Base-by-base conservation (phyloP, 257 asterid species). In the Parsonsia alboflavescens region DNA sequence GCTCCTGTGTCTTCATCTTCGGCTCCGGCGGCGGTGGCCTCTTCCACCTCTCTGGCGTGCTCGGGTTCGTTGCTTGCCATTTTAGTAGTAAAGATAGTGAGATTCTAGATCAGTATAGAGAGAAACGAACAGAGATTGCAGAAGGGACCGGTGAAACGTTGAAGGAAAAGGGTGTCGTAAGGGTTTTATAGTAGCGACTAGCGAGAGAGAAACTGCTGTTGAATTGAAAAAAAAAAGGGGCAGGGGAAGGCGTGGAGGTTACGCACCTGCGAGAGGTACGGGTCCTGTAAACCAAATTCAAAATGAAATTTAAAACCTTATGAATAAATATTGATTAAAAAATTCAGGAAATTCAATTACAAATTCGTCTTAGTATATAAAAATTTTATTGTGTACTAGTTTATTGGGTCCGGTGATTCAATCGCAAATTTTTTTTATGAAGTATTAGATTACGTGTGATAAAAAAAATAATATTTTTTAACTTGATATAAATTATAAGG, bases 1-100 rank as follows among this genome's bases (percentile, higher is more conserved):
- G 93, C 93, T 70, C 93, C 93, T 75, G 89, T 88, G 74, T 88
- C 91, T 73, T 86, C 91, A 59, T 88, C 93, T 2, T 88, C 89
- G 30, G 83, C 88, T 65, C 79, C 87, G 28, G 80, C 87, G 28
- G 80, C 76, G 19, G 79, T 73, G 26, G 79, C 46, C 56, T 82
- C 89, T 67, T 83, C 88, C 28, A 80, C 88, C 66, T 80, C 87
- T 61, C 74, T 72, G 48, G 11, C 70, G 82, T 71, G 89, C 77
- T 81, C 81, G 26, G 85, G 82, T 41, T 80, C 84, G 53, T 68
- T 83, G 79, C 81, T 85, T 3, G 87, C 85, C 89, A 85, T 85
- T 61, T 26, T 75, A 30, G 28, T 42, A 0, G 56, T 17, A 63
- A 41, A 52, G 10, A 10, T 17, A 44, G 72, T 58, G 70, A 61